These are phyloP conservation scores for Stylonectria norvegica DNA, from an alignment of 2,329 filamentous ascomycete species.

Conservation along the genomic window DNA sequence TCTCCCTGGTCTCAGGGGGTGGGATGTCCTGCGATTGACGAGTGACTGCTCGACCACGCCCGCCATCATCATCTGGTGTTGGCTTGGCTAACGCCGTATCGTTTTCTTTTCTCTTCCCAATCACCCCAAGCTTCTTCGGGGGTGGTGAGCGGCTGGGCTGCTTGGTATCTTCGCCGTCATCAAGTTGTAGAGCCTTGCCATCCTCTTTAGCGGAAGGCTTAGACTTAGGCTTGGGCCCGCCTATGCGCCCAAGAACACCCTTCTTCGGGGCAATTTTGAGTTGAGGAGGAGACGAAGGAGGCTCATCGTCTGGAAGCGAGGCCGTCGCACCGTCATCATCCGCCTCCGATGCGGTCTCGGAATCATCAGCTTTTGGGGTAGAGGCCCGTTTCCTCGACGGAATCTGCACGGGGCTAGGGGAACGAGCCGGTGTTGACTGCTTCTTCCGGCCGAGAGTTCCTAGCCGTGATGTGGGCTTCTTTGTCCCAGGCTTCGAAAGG, in stretches of 20 bases:
- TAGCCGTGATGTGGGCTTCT: constrained; percentile 24
- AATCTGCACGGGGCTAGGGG: constrained; percentile 13
- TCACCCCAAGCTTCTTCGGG: constrained; percentile 32
- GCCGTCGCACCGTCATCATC: constrained; percentile 32
- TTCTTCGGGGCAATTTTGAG: constrained; percentile 27
- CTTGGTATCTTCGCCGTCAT: constrained; percentile 6
- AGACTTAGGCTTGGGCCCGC: constrained; percentile 28
- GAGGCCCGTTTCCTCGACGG: constrained; percentile 4
- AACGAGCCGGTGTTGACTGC: constrained; percentile 24
- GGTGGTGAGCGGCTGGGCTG: constrained; percentile 8
- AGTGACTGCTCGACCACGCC: constrained; percentile 16
- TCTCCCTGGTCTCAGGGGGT: constrained; percentile 38
- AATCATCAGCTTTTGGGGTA: constrained; percentile 23
- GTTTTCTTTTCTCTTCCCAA: constrained; percentile 30
- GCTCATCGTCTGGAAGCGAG: constrained; percentile 17
- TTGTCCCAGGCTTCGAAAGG: constrained; percentile 17
- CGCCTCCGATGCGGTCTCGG: constrained; percentile 45
- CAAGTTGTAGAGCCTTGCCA: constrained; percentile 5
- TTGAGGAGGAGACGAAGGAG: constrained; percentile 18
- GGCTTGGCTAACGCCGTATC: constrained; percentile 5
- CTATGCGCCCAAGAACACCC: constrained; percentile 41
- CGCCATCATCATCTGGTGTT: constrained; percentile 16
- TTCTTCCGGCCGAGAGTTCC: constrained; percentile 37
- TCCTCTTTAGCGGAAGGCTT: constrained; percentile 6
- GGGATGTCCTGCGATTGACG: constrained; percentile 20